A percentile compares a stretch with the other conserved stretches of the same genome.
phyloP scores from a whole-genome alignment of 1,284 basidiomycete genomes.

The Stygiomarasmius scandens region DNA sequence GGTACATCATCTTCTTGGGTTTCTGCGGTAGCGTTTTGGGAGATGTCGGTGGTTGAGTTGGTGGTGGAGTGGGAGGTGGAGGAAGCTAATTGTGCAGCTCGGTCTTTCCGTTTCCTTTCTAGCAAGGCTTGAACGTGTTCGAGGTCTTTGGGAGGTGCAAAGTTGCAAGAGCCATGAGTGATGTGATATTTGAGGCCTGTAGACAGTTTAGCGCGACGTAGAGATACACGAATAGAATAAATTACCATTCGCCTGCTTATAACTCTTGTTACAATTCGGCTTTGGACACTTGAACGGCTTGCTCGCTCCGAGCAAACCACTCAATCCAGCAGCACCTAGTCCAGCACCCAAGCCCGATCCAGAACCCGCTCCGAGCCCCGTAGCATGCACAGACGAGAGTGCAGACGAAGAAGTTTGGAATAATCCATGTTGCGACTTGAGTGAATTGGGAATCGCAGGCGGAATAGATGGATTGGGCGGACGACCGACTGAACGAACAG shows the following conservation, averaged over 20 bases:
- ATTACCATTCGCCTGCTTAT: conserved; percentile 85
- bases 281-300: conserved; percentile 98
- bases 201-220: background rate
- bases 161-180: conserved; percentile 92
- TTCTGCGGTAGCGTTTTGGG: background rate
- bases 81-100: conserved; percentile 20
- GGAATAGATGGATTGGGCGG: background rate
- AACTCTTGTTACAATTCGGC: conserved; percentile 96
- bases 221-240: background rate
- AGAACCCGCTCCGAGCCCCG: background rate
- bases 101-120: conserved; percentile 59
- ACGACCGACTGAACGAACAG: background rate
- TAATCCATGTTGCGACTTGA: no score
- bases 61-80: conserved; percentile 31
- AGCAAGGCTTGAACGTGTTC: conserved; percentile 71
- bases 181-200: conserved; percentile 93
- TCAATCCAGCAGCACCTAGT: background rate
- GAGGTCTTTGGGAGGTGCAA: conserved; percentile 81
- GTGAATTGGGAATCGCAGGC: background rate
- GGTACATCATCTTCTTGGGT: background rate
- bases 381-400: background rate
- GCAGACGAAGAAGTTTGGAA: no score
- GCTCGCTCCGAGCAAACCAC: conserved; percentile 35
- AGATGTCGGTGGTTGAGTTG: conserved; percentile 13
- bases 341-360: background rate